Evolutionary conservation across 2,329 filamentous ascomycete species (phyloP), one percentile per base, ranked within the genome.

Genomic region (Phoma sp.): DNA sequence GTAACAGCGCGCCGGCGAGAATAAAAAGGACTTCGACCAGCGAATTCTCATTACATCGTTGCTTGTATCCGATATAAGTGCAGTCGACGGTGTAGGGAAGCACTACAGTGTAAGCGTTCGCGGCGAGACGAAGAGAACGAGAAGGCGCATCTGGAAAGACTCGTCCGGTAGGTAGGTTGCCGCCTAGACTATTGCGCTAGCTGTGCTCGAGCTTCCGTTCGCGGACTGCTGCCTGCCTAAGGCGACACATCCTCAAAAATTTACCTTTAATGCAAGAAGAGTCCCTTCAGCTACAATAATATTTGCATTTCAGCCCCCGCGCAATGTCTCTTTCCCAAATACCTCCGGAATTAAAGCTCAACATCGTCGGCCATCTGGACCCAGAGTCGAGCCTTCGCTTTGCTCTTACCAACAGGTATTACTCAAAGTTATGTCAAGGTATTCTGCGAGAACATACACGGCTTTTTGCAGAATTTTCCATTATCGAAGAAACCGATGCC

Each of bases 331-430:
- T 62, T 15, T 37, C n/a, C 9, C 29, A 25, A 2, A 32, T 66
- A 10, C 56, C 61, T 12, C 35, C 55, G 6, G 61, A 61, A 32
- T 47, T 66, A 13, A 58, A 51, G 21, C 43, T 64, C 35, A 22
- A 47, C 6, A 51, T 64, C 10, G 46, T 50, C 7, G 56, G 59
- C 6, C 21, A 17, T 24, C 37, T 63, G 43, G 61, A 59, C n/a
- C 63, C 60, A 3, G 40, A 47, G 13, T 53, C 60, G 12, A 48
- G 51, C 27, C 50, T 61, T 3, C 40, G 50, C 8, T 57, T 63
- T 10, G 61, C 63, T n/a, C 35, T 63, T 21, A 60, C 60, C 4
- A 54, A 56, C 37, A 60, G 48, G 51, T 47, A 49, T 2, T 47
- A 57, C 31, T 39, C 31, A 13, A 38, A 44, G 3, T 39, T 61